Evolutionary conservation across 768 basidiomycete genomes (phyloP).

Genomic region (Lyophyllum semitale): DNA sequence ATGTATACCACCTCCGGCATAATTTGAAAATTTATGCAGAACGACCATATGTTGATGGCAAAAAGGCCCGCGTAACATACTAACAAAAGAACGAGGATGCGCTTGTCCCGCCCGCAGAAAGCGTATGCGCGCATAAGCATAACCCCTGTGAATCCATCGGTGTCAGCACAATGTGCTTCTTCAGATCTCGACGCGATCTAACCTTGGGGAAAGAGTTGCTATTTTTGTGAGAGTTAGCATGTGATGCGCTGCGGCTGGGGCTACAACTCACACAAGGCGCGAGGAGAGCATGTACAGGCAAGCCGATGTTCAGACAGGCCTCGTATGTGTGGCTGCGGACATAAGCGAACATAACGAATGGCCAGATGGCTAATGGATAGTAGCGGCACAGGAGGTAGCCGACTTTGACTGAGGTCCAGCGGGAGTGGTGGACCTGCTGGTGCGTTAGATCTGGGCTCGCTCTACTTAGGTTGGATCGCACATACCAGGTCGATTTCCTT

Average conservation of each 20-base stretch:
- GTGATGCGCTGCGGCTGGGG: background rate
- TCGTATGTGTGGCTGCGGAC: constrained; percentile 32
- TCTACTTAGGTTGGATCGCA: background rate
- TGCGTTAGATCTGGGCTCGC: background rate
- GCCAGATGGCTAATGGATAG: constrained; percentile 39
- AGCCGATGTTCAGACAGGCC: constrained; percentile 29
- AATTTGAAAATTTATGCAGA: constrained; percentile 27
- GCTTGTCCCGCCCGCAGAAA: constrained; percentile 36
- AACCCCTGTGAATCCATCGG: constrained; percentile 28
- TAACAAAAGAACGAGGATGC: constrained; percentile 29
- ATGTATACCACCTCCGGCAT: constrained; percentile 24
- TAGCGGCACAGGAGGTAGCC: constrained; percentile 45
- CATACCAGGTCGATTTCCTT: constrained; percentile 37
- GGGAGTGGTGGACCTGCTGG: constrained; percentile 33
- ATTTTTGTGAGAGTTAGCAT: background rate
- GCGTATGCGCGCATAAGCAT: constrained; percentile 47
- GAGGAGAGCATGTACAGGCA: constrained; percentile 32
- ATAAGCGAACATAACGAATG: constrained; percentile 38
- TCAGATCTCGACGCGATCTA: background rate
- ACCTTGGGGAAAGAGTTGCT: constrained; percentile 48
- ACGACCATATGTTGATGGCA: constrained; percentile 37
- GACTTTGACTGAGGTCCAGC: constrained; percentile 40
- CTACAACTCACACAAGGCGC: constrained; percentile 32
- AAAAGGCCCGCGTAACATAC: constrained; percentile 32
- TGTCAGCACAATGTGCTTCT: background rate